Conservation (phyloP, 1,284 basidiomycete genomes). For the Puccinia novopanici region DNA sequence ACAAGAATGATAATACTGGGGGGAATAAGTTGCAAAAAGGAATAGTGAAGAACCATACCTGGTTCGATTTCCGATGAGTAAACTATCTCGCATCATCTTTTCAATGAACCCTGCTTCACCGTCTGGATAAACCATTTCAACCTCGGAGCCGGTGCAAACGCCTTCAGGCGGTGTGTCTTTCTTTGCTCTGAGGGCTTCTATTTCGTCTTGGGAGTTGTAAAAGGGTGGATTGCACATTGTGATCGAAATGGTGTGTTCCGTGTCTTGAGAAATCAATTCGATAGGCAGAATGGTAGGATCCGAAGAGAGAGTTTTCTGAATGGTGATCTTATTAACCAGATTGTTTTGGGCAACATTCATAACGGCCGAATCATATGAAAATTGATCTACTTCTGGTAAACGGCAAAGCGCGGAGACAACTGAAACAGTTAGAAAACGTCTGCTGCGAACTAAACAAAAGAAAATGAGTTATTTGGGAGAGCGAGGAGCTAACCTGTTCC, state of each 20-base stretch:
- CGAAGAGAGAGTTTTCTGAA: slow-evolving; percentile 53
- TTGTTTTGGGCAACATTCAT: slow-evolving; percentile 66
- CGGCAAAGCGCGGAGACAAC: not conserved
- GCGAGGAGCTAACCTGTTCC: slow-evolving; percentile 68
- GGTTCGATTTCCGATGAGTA: slow-evolving; percentile 63
- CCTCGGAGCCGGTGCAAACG: slow-evolving; percentile 74
- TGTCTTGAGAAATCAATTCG: not conserved
- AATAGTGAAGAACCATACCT: slow-evolving; percentile 60
- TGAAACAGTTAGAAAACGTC: not conserved
- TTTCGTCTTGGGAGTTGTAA: slow-evolving; percentile 73
- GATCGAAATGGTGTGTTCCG: slow-evolving; percentile 65
- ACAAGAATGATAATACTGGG: not conserved
- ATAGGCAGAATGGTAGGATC: slow-evolving; percentile 31
- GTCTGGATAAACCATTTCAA: slow-evolving; percentile 82
- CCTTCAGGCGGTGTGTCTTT: slow-evolving; percentile 69
- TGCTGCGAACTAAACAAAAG: not conserved
- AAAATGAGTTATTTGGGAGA: slow-evolving; percentile 18
- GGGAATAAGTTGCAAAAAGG: not conserved
- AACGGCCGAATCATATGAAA: slow-evolving; percentile 66
- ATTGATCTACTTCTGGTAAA: slow-evolving; percentile 68
- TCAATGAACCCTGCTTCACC: slow-evolving; percentile 80
- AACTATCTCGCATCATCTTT: slow-evolving; percentile 76
- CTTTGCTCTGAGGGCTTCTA: slow-evolving; percentile 69
- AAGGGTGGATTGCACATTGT: slow-evolving; percentile 97
- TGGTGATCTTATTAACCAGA: slow-evolving; percentile 63